A percentile compares a stretch with the other conserved stretches of the same genome.
phyloP scores from a whole-genome alignment of 805 yeast species.

The Candida insectorum region DNA sequence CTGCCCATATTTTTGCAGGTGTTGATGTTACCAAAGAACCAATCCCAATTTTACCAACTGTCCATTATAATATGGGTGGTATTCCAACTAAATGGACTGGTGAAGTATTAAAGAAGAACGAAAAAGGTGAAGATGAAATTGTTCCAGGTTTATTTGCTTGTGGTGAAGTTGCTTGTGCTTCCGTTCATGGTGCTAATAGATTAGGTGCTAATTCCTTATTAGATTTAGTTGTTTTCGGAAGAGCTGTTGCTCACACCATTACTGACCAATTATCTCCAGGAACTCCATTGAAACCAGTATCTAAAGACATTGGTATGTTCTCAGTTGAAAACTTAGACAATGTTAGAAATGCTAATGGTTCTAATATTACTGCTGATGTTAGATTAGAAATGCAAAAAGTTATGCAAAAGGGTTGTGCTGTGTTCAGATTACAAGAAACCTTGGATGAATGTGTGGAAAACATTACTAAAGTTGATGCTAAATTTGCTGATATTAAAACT shows the following conservation, averaged over 20 bases:
- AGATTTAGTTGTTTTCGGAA: slow-evolving; percentile 96
- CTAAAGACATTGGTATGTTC: slow-evolving; percentile 85
- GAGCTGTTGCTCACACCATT: slow-evolving; percentile 95
- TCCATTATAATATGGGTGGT: slow-evolving; percentile 99
- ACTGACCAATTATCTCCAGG: slow-evolving; percentile 84
- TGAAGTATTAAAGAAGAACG: slow-evolving; percentile 83
- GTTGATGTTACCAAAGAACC: slow-evolving; percentile 99
- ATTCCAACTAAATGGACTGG: slow-evolving; percentile 97
- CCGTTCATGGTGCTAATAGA: slow-evolving; percentile 99
- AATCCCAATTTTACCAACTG: slow-evolving; percentile 96
- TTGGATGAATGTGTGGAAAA: slow-evolving; percentile 87
- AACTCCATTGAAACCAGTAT: slow-evolving; percentile 75
- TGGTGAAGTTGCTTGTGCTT: slow-evolving; percentile 99
- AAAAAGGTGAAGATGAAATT: slow-evolving; percentile 81
- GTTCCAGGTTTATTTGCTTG: slow-evolving; percentile 95
- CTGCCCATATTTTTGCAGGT: slow-evolving; percentile 98
- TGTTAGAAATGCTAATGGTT: slow-evolving; percentile 81
- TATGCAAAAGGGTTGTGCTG: slow-evolving; percentile 97
- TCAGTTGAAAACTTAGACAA: slow-evolving; percentile 88
- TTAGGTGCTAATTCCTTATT: slow-evolving; percentile 96
- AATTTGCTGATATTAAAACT: slow-evolving; percentile 74
- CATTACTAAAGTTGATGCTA: slow-evolving; percentile 70
- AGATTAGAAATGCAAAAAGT: slow-evolving; percentile 91
- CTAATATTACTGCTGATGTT: slow-evolving; percentile 79
- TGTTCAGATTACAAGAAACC: slow-evolving; percentile 90